These are phyloP conservation scores for Phytophthora boehmeriae DNA, from an alignment of 352 stramenopile genomes.

Conservation along the genomic window DNA sequence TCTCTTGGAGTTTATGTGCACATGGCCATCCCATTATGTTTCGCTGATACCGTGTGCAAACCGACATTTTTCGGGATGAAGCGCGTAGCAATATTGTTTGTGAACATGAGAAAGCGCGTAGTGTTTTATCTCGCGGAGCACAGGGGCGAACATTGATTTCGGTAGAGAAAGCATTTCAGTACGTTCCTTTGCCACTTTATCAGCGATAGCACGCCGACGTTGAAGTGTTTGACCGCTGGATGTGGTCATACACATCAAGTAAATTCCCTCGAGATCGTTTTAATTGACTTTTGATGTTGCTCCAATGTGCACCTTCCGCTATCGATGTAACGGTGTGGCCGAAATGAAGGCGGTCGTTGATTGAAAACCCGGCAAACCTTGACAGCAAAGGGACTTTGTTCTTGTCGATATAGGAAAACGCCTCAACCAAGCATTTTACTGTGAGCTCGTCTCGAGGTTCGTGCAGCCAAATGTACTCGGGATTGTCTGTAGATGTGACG, in stretches of 20 bases:
- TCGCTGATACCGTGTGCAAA: not conserved
- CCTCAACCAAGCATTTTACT: not conserved
- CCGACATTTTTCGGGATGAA: not conserved
- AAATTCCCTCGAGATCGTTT: not conserved
- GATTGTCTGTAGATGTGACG: not conserved
- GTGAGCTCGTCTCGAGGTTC: not conserved
- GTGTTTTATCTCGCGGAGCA: not conserved
- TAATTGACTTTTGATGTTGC: not conserved
- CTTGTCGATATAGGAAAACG: not conserved
- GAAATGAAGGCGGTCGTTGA: not conserved
- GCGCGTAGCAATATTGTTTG: not conserved
- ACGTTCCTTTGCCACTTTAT: not conserved
- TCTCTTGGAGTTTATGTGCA: not conserved
- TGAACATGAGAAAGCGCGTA: not conserved
- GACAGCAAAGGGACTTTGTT: not conserved
- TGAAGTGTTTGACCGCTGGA: not conserved
- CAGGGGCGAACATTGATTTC: not conserved
- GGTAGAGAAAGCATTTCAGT: not conserved
- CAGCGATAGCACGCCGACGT: not conserved
- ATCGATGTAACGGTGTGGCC: not conserved
- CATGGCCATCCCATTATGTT: not conserved
- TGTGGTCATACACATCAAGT: not conserved
- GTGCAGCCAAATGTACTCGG: not conserved
- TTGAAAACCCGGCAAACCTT: not conserved
- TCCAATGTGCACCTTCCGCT: not conserved